Evolutionary conservation across 2,329 filamentous ascomycete species (phyloP).

Genomic region (Tolypocladium sp.): DNA sequence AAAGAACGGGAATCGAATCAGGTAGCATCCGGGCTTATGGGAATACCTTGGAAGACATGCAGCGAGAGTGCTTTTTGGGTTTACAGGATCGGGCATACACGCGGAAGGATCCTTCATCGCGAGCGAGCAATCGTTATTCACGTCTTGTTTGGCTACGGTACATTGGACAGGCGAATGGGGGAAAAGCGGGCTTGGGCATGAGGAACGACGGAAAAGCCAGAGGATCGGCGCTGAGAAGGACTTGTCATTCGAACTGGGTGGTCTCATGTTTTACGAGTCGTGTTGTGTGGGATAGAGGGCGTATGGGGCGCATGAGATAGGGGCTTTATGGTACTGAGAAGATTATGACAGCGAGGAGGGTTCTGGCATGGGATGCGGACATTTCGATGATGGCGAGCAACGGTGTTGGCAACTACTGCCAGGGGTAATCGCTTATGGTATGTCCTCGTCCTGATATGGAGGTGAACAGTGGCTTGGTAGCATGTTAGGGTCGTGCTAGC

Average conservation of each 20-base stretch:
- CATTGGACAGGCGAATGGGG: not conserved
- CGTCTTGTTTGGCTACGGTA: not conserved
- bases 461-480: not conserved
- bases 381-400: not conserved
- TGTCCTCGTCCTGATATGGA: not conserved
- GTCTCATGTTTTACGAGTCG: not conserved
- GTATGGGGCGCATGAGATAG: not conserved
- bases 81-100: not conserved
- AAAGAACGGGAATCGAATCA: not conserved
- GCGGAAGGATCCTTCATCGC: not conserved
- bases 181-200: not conserved
- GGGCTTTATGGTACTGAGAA: not conserved
- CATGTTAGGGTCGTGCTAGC: not conserved
- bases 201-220: not conserved
- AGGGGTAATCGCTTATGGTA: not conserved
- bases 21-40: not conserved
- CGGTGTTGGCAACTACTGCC: not conserved
- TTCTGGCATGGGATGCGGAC: not conserved
- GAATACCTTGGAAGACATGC: not conserved
- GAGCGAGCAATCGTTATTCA: not conserved
- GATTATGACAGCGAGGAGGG: not conserved
- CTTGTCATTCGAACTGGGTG: not conserved
- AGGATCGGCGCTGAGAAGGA: not conserved
- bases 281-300: conserved; percentile 1
- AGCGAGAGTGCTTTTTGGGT: not conserved